These are phyloP conservation scores for Piromyces sp. DNA, from an alignment of 192 early-diverging fungal genomes.

Conservation along the genomic window DNA sequence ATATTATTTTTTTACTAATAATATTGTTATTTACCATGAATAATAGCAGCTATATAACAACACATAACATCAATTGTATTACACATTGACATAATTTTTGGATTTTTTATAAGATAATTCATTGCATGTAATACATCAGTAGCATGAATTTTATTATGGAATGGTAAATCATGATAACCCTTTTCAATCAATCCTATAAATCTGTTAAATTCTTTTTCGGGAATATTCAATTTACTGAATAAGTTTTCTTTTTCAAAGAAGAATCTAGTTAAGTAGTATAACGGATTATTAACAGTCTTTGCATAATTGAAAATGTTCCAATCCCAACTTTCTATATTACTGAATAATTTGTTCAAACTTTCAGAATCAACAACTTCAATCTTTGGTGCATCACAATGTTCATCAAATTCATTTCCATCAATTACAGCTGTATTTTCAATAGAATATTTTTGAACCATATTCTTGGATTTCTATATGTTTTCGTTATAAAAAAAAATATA, in stretches of 20 bases:
- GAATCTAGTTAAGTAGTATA: neutral
- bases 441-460: neutral
- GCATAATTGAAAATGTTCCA: slow-evolving; percentile 2
- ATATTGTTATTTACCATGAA: neutral
- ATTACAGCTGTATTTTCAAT: neutral
- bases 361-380: neutral
- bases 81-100: neutral
- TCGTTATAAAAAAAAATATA: no score
- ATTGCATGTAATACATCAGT: slow-evolving; percentile 3
- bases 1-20: no score
- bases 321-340: neutral
- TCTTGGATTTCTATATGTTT: neutral
- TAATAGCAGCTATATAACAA: slow-evolving; percentile 1
- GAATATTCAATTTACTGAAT: neutral
- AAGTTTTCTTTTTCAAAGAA: neutral
- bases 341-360: neutral
- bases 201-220: neutral
- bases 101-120: slow-evolving; percentile 1
- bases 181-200: slow-evolving; percentile 2
- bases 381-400: neutral
- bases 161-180: slow-evolving; percentile 1
- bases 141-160: slow-evolving; percentile 1
- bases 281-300: neutral
- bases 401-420: neutral
- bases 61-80: neutral